phyloP scores from a whole-genome alignment of 1,284 basidiomycete genomes.

The Boletus mariae region DNA sequence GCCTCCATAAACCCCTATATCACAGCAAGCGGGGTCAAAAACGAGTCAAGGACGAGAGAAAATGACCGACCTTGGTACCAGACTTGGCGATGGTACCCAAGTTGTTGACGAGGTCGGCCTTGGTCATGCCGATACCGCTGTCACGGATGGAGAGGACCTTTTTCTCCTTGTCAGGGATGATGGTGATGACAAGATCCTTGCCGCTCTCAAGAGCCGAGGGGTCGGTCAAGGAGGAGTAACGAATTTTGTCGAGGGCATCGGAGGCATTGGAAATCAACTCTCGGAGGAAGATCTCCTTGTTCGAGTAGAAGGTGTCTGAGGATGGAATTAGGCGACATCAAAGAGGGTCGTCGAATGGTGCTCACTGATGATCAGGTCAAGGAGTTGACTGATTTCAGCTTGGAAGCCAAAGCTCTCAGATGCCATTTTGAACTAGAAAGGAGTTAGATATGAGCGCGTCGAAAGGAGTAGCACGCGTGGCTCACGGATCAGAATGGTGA shows the following conservation, averaged over 20 bases:
- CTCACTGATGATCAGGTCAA: conserved; percentile 89
- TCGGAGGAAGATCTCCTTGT: conserved; percentile 98
- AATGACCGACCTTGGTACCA: conserved; percentile 69
- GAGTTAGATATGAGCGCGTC: conserved; percentile 9
- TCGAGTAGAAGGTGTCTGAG: conserved; percentile 94
- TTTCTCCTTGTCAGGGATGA: conserved; percentile 94
- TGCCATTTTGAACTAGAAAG: conserved; percentile 50
- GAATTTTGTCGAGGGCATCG: conserved; percentile 97
- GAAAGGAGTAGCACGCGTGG: not conserved
- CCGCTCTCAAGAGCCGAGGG: conserved; percentile 81
- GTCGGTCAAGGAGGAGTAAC: conserved; percentile 90
- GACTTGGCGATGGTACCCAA: conserved; percentile 99
- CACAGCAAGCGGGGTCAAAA: conserved; percentile 11
- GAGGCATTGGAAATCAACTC: conserved; percentile 91
- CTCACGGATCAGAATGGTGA: conserved; percentile 21
- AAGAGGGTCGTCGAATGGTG: conserved; percentile 10
- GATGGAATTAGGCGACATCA: conserved; percentile 2
- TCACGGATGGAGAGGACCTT: conserved; percentile 91
- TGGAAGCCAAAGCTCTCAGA: conserved; percentile 89
- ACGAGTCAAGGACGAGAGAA: not conserved
- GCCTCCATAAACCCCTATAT: conserved; percentile 95
- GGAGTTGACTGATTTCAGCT: conserved; percentile 94
- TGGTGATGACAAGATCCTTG: conserved; percentile 91
- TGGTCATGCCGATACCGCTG: conserved; percentile 99
- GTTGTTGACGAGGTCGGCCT: conserved; percentile 98